These are phyloP conservation scores for Xylogone sp. DNA, from an alignment of 2,329 filamentous ascomycete genomes.

Conservation along the genomic window DNA sequence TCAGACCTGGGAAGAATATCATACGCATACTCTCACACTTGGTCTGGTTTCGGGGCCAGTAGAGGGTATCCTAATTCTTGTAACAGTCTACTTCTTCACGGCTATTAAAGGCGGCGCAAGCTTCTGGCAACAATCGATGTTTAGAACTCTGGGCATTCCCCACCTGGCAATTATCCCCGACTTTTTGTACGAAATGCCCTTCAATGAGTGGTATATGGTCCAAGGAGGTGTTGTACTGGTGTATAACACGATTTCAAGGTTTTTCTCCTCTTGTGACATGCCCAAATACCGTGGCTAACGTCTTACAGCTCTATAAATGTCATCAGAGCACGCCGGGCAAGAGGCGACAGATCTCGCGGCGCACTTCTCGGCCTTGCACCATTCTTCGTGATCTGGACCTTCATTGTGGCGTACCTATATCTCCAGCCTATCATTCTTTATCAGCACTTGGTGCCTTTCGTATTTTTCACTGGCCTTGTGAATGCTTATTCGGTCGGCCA, in stretches of 20 bases:
- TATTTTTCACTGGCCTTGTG: constrained; percentile 81
- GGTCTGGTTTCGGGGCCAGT: constrained; percentile 92
- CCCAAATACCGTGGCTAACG: constrained; percentile 11
- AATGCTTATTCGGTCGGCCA: constrained; percentile 95
- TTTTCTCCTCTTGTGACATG: constrained; percentile 21
- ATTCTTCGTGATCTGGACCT: constrained; percentile 72
- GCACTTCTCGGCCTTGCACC: constrained; percentile 81
- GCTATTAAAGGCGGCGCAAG: constrained; percentile 81
- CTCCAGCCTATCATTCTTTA: constrained; percentile 82
- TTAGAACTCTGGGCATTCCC: constrained; percentile 72
- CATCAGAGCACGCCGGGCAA: constrained; percentile 71
- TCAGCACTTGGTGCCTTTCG: constrained; percentile 83
- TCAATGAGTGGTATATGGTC: constrained; percentile 89
- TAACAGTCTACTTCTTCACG: constrained; percentile 77
- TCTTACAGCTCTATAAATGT: constrained; percentile 68
- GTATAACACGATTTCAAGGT: constrained; percentile 76
- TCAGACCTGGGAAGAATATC: constrained; percentile 99
- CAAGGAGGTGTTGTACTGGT: constrained; percentile 79
- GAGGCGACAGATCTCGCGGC: constrained; percentile 66
- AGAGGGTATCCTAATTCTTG: constrained; percentile 85
- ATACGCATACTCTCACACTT: constrained; percentile 91
- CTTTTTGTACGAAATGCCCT: constrained; percentile 73
- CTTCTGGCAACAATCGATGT: constrained; percentile 84
- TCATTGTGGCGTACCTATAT: constrained; percentile 75
- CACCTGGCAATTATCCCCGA: constrained; percentile 61